phyloP scores from a whole-genome alignment of 495 filamentous ascomycete species.

The Tetracladium setigerum region DNA sequence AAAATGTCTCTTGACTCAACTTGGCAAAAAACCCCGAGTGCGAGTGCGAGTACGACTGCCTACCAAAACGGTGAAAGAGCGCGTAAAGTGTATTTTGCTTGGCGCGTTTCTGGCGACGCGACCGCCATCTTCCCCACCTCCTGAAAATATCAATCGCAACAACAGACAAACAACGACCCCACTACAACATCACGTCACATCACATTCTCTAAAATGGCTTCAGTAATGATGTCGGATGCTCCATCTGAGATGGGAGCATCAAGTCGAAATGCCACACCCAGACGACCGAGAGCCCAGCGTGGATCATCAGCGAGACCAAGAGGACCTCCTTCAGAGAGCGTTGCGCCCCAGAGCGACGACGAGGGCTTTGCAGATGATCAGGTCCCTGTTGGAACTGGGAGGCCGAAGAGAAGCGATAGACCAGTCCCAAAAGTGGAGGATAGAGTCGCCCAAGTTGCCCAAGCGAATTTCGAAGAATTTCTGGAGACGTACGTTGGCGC shows the following conservation, averaged over 20 bases:
- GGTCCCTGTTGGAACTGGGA: slow-evolving; percentile 42
- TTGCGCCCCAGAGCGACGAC: slow-evolving; percentile 53
- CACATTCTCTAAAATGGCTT: slow-evolving; percentile 18
- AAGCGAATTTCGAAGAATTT: slow-evolving; percentile 78
- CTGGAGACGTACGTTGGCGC: slow-evolving; percentile 61
- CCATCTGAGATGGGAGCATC: slow-evolving; percentile 15
- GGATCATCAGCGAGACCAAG: slow-evolving; percentile 53
- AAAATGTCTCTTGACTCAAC: no score
- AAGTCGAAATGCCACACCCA: slow-evolving; percentile 14
- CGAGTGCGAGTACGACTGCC: no score
- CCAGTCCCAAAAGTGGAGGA: slow-evolving; percentile 82
- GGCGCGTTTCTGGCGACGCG: no score
- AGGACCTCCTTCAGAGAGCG: slow-evolving; percentile 59
- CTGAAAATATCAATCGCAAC: no score
- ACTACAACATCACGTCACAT: no score
- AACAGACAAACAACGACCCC: no score
- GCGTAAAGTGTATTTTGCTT: no score
- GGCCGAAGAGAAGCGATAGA: slow-evolving; percentile 51
- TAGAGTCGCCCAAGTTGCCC: slow-evolving; percentile 75
- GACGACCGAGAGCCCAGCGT: slow-evolving; percentile 18
- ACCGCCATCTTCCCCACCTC: no score
- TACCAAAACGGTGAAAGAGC: no score
- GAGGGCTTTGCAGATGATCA: slow-evolving; percentile 56
- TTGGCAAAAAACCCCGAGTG: no score
- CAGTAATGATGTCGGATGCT: slow-evolving; percentile 21